Conservation (phyloP, 2,329 filamentous ascomycete species). For the Trichoderma sp. region DNA sequence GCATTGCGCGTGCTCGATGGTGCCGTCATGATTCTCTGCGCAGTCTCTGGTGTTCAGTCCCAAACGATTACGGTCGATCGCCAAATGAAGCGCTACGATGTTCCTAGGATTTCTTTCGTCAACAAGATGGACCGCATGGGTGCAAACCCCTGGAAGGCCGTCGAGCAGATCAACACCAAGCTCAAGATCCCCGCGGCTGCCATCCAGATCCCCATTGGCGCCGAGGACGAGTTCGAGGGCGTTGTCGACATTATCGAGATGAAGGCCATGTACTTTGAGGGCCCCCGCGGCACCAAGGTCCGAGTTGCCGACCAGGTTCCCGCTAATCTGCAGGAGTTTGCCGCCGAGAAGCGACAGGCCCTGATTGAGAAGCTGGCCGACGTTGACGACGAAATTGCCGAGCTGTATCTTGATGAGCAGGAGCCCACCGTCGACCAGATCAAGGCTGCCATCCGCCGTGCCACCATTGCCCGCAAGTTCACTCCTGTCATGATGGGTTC, state of each 20-base stretch:
- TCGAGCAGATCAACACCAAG: constrained; percentile 97
- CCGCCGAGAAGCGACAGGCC: constrained; percentile 75
- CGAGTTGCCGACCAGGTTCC: constrained; percentile 77
- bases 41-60: constrained; percentile 93
- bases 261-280: constrained; percentile 91
- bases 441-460: constrained; percentile 84
- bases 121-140: constrained; percentile 99
- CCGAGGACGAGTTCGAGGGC: constrained; percentile 86
- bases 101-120: constrained; percentile 91
- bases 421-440: constrained; percentile 78
- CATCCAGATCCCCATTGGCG: constrained; percentile 89
- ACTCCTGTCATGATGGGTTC: constrained; percentile 95
- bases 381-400: constrained; percentile 96
- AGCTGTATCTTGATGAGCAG: constrained; percentile 85
- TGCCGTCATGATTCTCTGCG: constrained; percentile 97
- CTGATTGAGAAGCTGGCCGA: constrained; percentile 95
- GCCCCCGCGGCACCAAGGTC: constrained; percentile 73
- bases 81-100: constrained; percentile 98
- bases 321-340: constrained; percentile 70
- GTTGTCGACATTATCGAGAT: constrained; percentile 90
- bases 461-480: constrained; percentile 88
- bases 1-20: constrained; percentile 92
- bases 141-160: constrained; percentile 94
- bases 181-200: constrained; percentile 90
- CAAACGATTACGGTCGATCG: constrained; percentile 98